Evolutionary conservation across 2,329 filamentous ascomycete species (phyloP).

Genomic region (Fusarium citri): DNA sequence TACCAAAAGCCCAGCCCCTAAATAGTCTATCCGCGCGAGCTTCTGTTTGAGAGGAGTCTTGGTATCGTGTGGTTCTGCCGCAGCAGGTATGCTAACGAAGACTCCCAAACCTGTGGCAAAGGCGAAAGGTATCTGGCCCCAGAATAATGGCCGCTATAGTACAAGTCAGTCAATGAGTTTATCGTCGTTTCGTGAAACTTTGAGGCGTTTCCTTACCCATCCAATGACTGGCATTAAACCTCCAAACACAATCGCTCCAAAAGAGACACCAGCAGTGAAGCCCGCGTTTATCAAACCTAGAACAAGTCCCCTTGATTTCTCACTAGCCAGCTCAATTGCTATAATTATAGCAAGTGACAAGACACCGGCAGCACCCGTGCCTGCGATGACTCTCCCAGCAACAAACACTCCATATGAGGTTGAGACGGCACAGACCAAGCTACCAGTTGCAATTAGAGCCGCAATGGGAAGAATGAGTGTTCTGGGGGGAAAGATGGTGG

Average conservation of each 20-base stretch:
- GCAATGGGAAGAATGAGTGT: slow-evolving; percentile 73
- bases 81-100: slow-evolving; percentile 71
- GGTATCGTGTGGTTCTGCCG: slow-evolving; percentile 17
- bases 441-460: slow-evolving; percentile 68
- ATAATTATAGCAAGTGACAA: slow-evolving; percentile 80
- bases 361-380: slow-evolving; percentile 76
- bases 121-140: slow-evolving; percentile 74
- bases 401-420: slow-evolving; percentile 72
- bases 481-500: slow-evolving; percentile 78
- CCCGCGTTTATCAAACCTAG: slow-evolving; percentile 80
- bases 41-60: slow-evolving; percentile 59
- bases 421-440: slow-evolving; percentile 72
- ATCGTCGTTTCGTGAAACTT: neutral
- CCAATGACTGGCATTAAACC: slow-evolving; percentile 71
- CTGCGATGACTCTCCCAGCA: slow-evolving; percentile 74
- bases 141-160: slow-evolving; percentile 75
- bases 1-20: slow-evolving; percentile 75
- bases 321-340: slow-evolving; percentile 77
- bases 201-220: slow-evolving; percentile 68
- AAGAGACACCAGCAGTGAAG: slow-evolving; percentile 76
- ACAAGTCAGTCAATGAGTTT: slow-evolving; percentile 7
- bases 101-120: slow-evolving; percentile 71
- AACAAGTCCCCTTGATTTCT: slow-evolving; percentile 75
- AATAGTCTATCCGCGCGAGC: slow-evolving; percentile 77
- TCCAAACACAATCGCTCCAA: slow-evolving; percentile 78